phyloP scores from a whole-genome alignment of 805 yeast genomes.

The Metschnikowia kunwiensis region DNA sequence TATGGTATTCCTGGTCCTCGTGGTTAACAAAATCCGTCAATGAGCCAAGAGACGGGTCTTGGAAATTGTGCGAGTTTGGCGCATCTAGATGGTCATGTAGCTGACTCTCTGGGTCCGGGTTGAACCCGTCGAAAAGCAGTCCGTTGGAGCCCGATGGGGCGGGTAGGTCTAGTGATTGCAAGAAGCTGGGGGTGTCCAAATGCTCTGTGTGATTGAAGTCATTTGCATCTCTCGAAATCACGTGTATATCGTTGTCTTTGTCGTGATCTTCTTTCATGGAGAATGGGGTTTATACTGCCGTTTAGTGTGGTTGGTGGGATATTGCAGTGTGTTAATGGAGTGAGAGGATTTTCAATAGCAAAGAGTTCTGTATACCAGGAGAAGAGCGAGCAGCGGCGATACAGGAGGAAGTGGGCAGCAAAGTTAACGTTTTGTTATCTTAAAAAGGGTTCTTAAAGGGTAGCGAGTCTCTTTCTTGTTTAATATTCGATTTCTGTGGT shows the following conservation, averaged over 20 bases:
- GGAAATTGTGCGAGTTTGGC: background rate
- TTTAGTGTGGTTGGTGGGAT: no score
- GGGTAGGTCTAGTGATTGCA: constrained; percentile 18
- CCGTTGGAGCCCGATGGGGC: constrained; percentile 11
- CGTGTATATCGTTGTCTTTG: constrained; percentile 17
- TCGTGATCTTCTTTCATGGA: constrained; percentile 9
- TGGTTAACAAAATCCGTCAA: constrained; percentile 10
- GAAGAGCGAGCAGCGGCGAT: constrained; percentile 9
- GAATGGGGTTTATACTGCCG: no score
- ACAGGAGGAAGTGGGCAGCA: background rate
- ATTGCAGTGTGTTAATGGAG: background rate
- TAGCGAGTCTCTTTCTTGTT: no score
- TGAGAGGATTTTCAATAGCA: background rate
- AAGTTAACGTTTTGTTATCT: no score
- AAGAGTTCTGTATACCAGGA: constrained; percentile 10
- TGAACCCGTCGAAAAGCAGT: constrained; percentile 10
- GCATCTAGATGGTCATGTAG: constrained; percentile 2
- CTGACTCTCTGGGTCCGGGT: constrained; percentile 8
- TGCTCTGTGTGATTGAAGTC: constrained; percentile 11
- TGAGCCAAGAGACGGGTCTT: constrained; percentile 2
- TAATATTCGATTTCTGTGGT: no score
- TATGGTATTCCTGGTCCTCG: constrained; percentile 1
- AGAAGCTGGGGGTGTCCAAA: constrained; percentile 19
- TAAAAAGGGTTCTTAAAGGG: no score
- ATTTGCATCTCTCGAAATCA: constrained; percentile 15